These are phyloP conservation scores for Sistotremastrum suecicum DNA, from an alignment of 768 basidiomycete genomes.

Conservation along the genomic window DNA sequence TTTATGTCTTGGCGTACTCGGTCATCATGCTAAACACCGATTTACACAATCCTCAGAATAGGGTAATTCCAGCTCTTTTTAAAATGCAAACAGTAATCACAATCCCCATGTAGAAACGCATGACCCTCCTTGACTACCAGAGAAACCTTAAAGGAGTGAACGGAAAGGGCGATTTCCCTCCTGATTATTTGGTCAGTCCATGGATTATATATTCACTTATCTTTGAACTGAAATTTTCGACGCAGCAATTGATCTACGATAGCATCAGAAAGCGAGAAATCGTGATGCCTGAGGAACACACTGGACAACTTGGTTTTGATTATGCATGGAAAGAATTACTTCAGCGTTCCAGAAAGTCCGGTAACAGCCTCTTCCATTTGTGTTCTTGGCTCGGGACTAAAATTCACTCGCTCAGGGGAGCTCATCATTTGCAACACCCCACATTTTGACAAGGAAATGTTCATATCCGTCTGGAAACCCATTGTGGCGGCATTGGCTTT, in stretches of 20 bases:
- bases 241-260: conserved; percentile 79
- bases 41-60: conserved; percentile 84
- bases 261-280: conserved; percentile 92
- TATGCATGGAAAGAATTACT: conserved; percentile 98
- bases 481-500: conserved; percentile 89
- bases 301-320: conserved; percentile 91
- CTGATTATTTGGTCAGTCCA: conserved; percentile 66
- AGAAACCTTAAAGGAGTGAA: conserved; percentile 90
- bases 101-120: conserved; percentile 59
- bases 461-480: conserved; percentile 85
- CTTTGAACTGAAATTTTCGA: conserved; percentile 2
- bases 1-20: conserved; percentile 87
- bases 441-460: conserved; percentile 84
- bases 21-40: conserved; percentile 99
- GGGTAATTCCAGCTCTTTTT: conserved; percentile 34
- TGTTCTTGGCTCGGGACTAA: neutral
- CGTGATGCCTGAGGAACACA: conserved; percentile 95
- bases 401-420: conserved; percentile 27
- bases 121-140: conserved; percentile 91
- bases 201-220: neutral
- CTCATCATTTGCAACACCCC: conserved; percentile 69
- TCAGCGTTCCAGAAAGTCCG: conserved; percentile 64
- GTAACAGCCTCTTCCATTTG: conserved; percentile 21
- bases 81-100: conserved; percentile 3
- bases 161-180: conserved; percentile 65